These are phyloP conservation scores for Dioscorea cayenensis DNA, from an alignment of 116 monocot species.

Conservation along the genomic window DNA sequence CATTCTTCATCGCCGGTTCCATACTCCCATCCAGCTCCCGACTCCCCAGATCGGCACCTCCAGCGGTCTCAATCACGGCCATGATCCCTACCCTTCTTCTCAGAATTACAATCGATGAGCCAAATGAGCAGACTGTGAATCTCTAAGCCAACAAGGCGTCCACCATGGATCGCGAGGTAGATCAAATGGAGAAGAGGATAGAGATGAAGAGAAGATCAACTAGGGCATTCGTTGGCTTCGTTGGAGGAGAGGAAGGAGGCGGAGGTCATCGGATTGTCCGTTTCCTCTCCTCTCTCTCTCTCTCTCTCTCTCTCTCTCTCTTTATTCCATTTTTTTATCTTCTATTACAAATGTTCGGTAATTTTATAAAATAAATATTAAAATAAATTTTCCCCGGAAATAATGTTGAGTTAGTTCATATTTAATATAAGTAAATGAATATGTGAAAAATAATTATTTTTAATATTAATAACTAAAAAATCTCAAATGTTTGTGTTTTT, in stretches of 20 bases:
- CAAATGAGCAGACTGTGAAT: too few relatives aligned
- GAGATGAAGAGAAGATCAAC: neutral
- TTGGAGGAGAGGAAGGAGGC: neutral
- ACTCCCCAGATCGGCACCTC: constrained; percentile 17
- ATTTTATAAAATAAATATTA: neutral
- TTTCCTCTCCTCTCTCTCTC: constrained; percentile 1
- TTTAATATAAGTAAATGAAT: too few relatives aligned
- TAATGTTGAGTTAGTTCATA: too few relatives aligned
- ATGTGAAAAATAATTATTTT: neutral
- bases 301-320: neutral
- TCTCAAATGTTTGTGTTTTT: too few relatives aligned
- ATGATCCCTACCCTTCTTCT: neutral
- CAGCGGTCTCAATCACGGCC: constrained; percentile 14
- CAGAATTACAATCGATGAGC: too few relatives aligned
- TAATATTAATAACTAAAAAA: too few relatives aligned
- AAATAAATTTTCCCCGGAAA: neutral
- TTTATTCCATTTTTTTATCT: neutral
- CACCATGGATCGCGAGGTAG: neutral
- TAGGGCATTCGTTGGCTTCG: neutral
- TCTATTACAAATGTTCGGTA: neutral
- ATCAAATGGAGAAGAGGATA: neutral
- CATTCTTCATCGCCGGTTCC: neutral
- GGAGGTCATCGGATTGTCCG: constrained; percentile 6
- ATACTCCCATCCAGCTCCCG: constrained; percentile 5
- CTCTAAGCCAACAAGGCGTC: too few relatives aligned